Evolutionary conservation across 169 alveolate genomes (phyloP).

Genomic region (Theileria parva): DNA sequence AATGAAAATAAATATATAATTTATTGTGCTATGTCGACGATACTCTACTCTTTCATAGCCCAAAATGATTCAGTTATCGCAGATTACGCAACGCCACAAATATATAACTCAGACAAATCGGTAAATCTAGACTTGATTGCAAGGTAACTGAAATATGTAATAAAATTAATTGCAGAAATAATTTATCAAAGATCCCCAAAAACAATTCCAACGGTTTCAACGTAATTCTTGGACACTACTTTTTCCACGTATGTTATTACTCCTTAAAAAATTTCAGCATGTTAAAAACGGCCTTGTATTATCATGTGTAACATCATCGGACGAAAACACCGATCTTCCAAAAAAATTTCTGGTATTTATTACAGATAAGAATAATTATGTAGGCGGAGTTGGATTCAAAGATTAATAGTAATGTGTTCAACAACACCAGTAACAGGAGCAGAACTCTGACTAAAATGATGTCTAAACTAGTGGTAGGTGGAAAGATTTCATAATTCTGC

Average conservation of each 20-base stretch:
- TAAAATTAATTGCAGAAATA: constrained; percentile 16
- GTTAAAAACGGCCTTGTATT: constrained; percentile 20
- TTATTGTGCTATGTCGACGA: constrained; percentile 31
- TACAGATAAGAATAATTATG: no score
- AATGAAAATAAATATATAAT: background rate
- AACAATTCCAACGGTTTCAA: constrained; percentile 20
- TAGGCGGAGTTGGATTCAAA: constrained; percentile 45
- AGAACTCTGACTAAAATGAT: constrained; percentile 39
- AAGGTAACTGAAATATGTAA: constrained; percentile 10
- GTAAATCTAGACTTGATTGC: constrained; percentile 58
- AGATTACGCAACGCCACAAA: constrained; percentile 47
- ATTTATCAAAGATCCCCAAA: constrained; percentile 31
- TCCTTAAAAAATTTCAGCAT: constrained; percentile 3
- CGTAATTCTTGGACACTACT: constrained; percentile 33
- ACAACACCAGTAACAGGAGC: constrained; percentile 37
- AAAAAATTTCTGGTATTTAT: constrained; percentile 41
- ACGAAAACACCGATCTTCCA: constrained; percentile 39
- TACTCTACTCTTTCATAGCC: constrained; percentile 46
- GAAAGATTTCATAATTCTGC: no score
- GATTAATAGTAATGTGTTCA: constrained; percentile 29
- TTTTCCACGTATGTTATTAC: constrained; percentile 28
- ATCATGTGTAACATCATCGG: constrained; percentile 42
- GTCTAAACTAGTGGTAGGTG: constrained; percentile 50
- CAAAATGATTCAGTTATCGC: constrained; percentile 54
- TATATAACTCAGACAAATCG: background rate